Base-by-base conservation (phyloP, 73 alveolate genomes). In the Symbiodinium pilosum region DNA sequence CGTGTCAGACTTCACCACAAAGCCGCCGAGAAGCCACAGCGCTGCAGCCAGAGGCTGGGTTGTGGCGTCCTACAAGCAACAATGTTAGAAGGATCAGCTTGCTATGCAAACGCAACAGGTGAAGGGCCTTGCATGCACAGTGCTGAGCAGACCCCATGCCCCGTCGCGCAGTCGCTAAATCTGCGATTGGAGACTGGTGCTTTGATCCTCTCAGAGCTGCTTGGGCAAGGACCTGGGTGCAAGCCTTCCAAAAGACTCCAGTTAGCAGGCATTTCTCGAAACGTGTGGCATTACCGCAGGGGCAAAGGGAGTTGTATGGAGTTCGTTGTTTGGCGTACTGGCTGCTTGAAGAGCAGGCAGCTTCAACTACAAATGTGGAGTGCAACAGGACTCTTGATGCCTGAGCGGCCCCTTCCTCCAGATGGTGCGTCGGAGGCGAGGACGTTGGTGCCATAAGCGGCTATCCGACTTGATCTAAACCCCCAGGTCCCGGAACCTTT, bases 161-260 rank as follows among this genome's bases (percentile, higher is more conserved):
- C 73, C 30, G 30, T 64, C 41, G 73, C 34, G 81, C 81, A 64
- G 81, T 20, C 81, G 81, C 81, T 38, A 28, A 64, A 64, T n/a
- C 28, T 56, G 87, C 81, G 93, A 36, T 43, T 91, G 77, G 96
- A 91, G 52, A 64, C 96, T 18, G 96, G 96, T 4, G 96, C 96
- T 40, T 36, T 91, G 87, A 83, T 91, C 75, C 84, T 91, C 51
- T 91, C 96, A 21, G 96, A 91, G 54, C 75, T 91, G 42, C 40
- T 91, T 38, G 87, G 73, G 8, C 96, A 69, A 91, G 96, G 96
- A 64, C 73, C 36, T 42, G 11, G 43, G 0, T 40, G 40, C 68
- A 6, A 83, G 8, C 21, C 87, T 9, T 9, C 88, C 68, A 83
- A 54, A 68, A 18, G 69, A 14, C n/a, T 3, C 32, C 43, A 36